A percentile compares a stretch with the other conserved stretches of the same genome.
Evolutionary conservation across 73 alveolate genomes (phyloP).

Genomic region (Stentor roeselii): DNA sequence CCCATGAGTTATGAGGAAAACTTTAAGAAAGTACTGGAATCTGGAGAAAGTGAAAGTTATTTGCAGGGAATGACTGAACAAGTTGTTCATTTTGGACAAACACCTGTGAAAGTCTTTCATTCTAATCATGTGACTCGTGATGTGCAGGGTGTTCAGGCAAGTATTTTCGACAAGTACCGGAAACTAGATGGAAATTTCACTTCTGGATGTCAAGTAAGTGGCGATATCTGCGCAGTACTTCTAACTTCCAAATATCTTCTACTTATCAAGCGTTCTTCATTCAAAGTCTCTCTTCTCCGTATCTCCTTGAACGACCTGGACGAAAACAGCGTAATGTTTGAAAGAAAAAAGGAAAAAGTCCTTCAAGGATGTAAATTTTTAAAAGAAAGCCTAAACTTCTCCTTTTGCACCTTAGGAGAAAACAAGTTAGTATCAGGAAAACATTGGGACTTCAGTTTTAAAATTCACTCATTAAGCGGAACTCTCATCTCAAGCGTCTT

Average conservation of each 20-base stretch:
- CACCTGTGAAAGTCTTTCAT: neutral
- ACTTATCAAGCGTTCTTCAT: neutral
- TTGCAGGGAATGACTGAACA: neutral
- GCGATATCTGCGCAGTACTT: neutral
- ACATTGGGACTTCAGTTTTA: conserved; percentile 6
- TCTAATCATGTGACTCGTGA: neutral
- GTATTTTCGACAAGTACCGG: neutral
- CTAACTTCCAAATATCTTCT: neutral
- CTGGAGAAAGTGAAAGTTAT: neutral
- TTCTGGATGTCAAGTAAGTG: neutral
- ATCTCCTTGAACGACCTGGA: neutral
- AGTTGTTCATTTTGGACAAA: conserved; percentile 13
- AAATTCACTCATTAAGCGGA: neutral
- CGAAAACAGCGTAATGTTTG: neutral
- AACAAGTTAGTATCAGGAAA: neutral
- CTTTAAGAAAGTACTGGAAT: neutral
- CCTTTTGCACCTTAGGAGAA: neutral
- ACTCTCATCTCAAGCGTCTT: neutral
- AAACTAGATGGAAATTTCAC: neutral
- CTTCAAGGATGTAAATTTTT: neutral
- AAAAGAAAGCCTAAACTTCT: neutral
- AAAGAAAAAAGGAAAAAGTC: neutral
- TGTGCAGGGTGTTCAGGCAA: neutral
- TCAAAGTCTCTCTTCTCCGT: neutral
- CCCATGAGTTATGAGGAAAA: conserved; percentile 79